These are phyloP conservation scores for Yamadazyma laniorum DNA, from an alignment of 805 yeast species.

Conservation along the genomic window DNA sequence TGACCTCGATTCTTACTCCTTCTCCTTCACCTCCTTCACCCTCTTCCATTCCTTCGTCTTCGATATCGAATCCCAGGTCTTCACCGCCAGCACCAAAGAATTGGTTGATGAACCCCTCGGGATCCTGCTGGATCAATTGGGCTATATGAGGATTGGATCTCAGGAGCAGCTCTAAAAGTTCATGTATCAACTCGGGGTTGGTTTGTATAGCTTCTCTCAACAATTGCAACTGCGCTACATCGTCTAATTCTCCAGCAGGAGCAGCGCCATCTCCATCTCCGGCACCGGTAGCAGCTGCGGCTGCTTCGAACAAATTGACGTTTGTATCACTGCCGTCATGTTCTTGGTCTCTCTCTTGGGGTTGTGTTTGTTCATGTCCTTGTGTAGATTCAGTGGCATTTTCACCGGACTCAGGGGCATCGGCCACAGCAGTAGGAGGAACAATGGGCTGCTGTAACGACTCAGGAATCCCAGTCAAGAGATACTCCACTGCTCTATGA, in stretches of 20 bases:
- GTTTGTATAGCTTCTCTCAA: slow-evolving; percentile 77
- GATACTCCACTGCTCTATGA: slow-evolving; percentile 95
- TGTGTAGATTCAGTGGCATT: neutral
- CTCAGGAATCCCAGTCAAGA: slow-evolving; percentile 87
- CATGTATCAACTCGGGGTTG: slow-evolving; percentile 86
- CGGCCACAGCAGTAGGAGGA: slow-evolving; percentile 17
- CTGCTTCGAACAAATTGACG: slow-evolving; percentile 54
- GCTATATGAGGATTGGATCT: slow-evolving; percentile 83
- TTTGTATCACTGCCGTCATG: slow-evolving; percentile 21
- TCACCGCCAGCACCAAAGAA: slow-evolving; percentile 63
- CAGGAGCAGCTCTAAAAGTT: slow-evolving; percentile 77
- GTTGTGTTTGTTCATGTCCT: slow-evolving; percentile 14
- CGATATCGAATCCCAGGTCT: slow-evolving; percentile 41
- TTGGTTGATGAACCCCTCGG: slow-evolving; percentile 82
- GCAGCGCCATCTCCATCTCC: slow-evolving; percentile 25
- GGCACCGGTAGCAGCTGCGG: slow-evolving; percentile 23
- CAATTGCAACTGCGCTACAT: slow-evolving; percentile 48
- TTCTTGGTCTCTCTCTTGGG: slow-evolving; percentile 32
- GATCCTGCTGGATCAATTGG: slow-evolving; percentile 73
- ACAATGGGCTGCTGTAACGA: slow-evolving; percentile 35
- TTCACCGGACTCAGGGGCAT: slow-evolving; percentile 15
- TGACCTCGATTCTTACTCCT: slow-evolving; percentile 55
- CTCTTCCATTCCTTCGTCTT: slow-evolving; percentile 38
- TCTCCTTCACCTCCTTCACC: slow-evolving; percentile 41
- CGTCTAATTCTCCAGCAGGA: slow-evolving; percentile 37